phyloP scores from a whole-genome alignment of 73 alveolate genomes.

The Tetrahymena borealis region DNA sequence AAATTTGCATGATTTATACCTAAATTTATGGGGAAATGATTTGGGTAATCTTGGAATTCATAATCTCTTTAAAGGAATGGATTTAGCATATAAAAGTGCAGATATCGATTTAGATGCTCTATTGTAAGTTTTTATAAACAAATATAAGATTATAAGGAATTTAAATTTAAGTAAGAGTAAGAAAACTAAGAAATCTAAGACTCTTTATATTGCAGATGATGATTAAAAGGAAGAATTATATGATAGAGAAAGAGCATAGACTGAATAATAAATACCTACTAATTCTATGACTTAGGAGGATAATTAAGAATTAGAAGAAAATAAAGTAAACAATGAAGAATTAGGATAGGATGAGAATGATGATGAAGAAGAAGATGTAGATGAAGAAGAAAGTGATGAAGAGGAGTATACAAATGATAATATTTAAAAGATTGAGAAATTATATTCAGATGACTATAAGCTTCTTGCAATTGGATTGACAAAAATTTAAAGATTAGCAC shows the following conservation, averaged over 20 bases:
- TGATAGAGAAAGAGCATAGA: no score
- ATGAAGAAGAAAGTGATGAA: neutral
- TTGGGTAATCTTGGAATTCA: neutral
- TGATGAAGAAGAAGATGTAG: neutral
- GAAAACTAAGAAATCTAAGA: neutral
- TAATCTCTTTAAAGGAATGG: neutral
- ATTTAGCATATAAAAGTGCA: neutral
- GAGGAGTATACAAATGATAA: neutral
- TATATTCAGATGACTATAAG: neutral
- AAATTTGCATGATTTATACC: neutral
- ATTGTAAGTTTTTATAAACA: neutral
- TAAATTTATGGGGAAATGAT: neutral
- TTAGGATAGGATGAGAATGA: neutral
- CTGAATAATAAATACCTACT: no score
- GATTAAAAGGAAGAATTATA: no score
- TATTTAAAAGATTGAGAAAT: neutral
- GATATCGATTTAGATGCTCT: neutral
- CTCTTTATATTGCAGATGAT: no score
- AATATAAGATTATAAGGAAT: neutral
- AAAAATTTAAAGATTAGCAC: neutral
- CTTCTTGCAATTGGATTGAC: neutral
- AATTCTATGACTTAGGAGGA: no score
- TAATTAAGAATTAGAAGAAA: neutral
- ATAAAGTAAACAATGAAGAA: neutral
- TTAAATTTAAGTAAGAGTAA: neutral